A percentile compares a stretch with the other conserved stretches of the same genome.
phyloP scores from a whole-genome alignment of 352 stramenopile genomes.

The Hyaloperonospora arabidopsidis region DNA sequence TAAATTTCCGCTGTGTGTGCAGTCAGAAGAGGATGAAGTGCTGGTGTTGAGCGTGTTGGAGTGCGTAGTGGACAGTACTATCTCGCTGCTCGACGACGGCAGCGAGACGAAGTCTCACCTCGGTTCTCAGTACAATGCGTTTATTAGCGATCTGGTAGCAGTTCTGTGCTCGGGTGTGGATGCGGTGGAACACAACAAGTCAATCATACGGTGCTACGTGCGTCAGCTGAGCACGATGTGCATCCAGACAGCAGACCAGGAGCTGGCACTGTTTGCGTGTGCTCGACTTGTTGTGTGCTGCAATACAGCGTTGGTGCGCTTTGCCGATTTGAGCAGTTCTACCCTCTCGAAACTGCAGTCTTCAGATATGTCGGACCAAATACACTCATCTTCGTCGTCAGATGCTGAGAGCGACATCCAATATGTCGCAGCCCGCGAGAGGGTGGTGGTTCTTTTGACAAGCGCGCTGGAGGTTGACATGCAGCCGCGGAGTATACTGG shows the following conservation, averaged over 20 bases:
- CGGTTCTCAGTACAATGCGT: conserved; percentile 32
- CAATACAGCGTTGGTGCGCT: conserved; percentile 40
- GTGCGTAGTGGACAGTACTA: conserved; percentile 63
- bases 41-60: conserved; percentile 71
- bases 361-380: conserved; percentile 3
- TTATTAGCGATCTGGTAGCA: conserved; percentile 45
- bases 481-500: conserved; percentile 47
- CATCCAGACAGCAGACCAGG: conserved; percentile 49
- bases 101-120: conserved; percentile 25
- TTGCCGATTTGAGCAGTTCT: conserved; percentile 36
- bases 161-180: conserved; percentile 60
- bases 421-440: conserved; percentile 38
- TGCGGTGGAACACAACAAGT: conserved; percentile 44
- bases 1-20: conserved; percentile 45
- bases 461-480: conserved; percentile 49
- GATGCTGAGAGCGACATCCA: conserved; percentile 8
- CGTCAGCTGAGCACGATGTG: conserved; percentile 67
- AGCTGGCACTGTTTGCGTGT: conserved; percentile 38
- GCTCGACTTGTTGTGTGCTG: conserved; percentile 56
- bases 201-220: conserved; percentile 63
- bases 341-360: conserved; percentile 2
- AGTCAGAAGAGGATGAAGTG: conserved; percentile 68
- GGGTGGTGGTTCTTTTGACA: conserved; percentile 60
- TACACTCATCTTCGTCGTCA: conserved; percentile 4
- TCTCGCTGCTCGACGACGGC: conserved; percentile 38